Conservation (phyloP, 2,329 filamentous ascomycete genomes). For the Diaporthe capsici region DNA sequence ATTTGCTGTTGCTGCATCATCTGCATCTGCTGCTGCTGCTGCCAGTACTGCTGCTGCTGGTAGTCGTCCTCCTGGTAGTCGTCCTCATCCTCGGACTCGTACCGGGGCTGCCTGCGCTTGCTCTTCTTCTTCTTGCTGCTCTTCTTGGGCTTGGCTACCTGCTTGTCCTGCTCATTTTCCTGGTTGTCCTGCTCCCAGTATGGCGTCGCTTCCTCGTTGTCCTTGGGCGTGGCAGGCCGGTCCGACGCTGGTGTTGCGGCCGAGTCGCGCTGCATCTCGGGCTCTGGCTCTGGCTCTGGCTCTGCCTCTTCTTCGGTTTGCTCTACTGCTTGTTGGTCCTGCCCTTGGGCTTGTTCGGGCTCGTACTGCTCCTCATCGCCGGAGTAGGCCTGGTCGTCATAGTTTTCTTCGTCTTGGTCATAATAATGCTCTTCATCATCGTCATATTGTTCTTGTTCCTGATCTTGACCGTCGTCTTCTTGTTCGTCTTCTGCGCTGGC, state of each 20-base stretch:
- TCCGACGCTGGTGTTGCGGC: constrained; percentile 47
- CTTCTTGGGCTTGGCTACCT: constrained; percentile 44
- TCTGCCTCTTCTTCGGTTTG: constrained; percentile 50
- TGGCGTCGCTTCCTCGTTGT: constrained; percentile 48
- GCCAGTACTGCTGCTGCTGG: constrained; percentile 44
- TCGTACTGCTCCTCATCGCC: constrained; percentile 42
- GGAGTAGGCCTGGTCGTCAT: constrained; percentile 37
- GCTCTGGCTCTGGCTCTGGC: constrained; percentile 66
- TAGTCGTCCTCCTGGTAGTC: constrained; percentile 45
- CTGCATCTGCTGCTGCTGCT: constrained; percentile 45
- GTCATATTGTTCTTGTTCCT: constrained; percentile 37
- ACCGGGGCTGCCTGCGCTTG: constrained; percentile 38
- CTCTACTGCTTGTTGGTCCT: constrained; percentile 43
- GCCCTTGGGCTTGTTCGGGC: constrained; percentile 43
- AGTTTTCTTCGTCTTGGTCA: constrained; percentile 39
- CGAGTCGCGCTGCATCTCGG: constrained; percentile 74
- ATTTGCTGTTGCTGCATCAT: constrained; percentile 50
- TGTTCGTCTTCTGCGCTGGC: constrained; percentile 37
- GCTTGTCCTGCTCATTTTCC: constrained; percentile 46
- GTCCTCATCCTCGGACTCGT: constrained; percentile 37
- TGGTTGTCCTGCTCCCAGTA: constrained; percentile 47
- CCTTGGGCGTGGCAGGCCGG: constrained; percentile 51
- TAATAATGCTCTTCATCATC: constrained; percentile 40
- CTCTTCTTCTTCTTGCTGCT: constrained; percentile 44
- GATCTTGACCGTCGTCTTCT: constrained; percentile 34